phyloP scores from a whole-genome alignment of 2,329 filamentous ascomycete species.

The Berkeleyomyces basicola region DNA sequence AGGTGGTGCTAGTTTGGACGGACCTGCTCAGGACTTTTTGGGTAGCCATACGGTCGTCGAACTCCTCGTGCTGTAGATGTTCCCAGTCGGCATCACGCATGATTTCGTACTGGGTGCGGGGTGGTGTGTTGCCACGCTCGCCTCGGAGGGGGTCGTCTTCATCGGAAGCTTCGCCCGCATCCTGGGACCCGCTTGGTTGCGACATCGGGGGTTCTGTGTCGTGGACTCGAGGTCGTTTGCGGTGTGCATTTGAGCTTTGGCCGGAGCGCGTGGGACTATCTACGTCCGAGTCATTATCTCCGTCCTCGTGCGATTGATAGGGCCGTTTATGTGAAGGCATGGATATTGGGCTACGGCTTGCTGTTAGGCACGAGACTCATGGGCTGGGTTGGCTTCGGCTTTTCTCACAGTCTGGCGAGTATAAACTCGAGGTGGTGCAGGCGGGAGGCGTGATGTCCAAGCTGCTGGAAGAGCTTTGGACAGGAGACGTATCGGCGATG shows the following conservation, averaged over 20 bases:
- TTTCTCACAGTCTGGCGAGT: too few relatives aligned
- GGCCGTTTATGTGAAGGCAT: slow-evolving; percentile 1
- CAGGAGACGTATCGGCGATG: background rate
- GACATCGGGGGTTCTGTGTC: background rate
- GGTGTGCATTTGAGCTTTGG: background rate
- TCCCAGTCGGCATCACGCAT: slow-evolving; percentile 42
- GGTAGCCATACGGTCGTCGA: slow-evolving; percentile 47
- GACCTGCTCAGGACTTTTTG: slow-evolving; percentile 32
- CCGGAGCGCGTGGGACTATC: background rate
- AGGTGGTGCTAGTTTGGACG: slow-evolving; percentile 42
- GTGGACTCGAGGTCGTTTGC: background rate
- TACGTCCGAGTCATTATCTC: slow-evolving; percentile 9
- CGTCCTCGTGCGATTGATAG: slow-evolving; percentile 8
- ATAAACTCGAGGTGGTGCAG: too few relatives aligned
- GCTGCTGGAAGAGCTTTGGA: too few relatives aligned
- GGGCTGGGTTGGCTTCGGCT: too few relatives aligned
- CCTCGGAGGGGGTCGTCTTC: slow-evolving; percentile 20
- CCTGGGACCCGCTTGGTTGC: background rate
- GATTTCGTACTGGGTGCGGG: slow-evolving; percentile 44
- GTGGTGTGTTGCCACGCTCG: slow-evolving; percentile 22
- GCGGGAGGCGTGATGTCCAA: background rate
- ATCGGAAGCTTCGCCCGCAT: slow-evolving; percentile 17
- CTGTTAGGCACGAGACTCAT: background rate
- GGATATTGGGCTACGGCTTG: background rate
- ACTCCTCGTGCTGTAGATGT: slow-evolving; percentile 38